A percentile compares a stretch with the other conserved stretches of the same genome.
Evolutionary conservation across 495 filamentous ascomycete genomes (phyloP).

Genomic region (Neurospora sp.): DNA sequence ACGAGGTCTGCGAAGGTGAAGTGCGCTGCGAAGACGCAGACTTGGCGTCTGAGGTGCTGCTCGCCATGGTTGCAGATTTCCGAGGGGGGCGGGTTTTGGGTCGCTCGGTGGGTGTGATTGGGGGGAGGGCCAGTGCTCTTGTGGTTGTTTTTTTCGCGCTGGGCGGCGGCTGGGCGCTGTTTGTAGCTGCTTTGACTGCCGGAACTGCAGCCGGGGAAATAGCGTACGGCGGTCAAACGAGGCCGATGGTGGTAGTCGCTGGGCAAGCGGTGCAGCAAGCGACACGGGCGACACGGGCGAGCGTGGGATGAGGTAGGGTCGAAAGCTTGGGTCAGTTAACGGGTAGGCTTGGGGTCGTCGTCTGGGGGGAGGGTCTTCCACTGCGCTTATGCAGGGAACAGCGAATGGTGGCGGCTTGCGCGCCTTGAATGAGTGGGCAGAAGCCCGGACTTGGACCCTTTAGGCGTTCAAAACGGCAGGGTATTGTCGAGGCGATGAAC

Average conservation of each 20-base stretch:
- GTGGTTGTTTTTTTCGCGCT: not conserved
- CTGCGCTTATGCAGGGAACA: slow-evolving; percentile 27
- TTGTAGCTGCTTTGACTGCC: not conserved
- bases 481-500: slow-evolving; percentile 5
- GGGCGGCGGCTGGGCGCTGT: not conserved
- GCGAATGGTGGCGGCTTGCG: slow-evolving; percentile 22
- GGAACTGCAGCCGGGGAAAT: not conserved
- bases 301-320: not conserved
- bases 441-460: slow-evolving; percentile 12
- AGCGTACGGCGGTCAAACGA: not conserved
- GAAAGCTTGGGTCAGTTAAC: not conserved
- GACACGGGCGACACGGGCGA: slow-evolving; percentile 1
- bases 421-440: slow-evolving; percentile 23
- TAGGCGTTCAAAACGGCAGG: slow-evolving; percentile 20
- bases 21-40: slow-evolving; percentile 29
- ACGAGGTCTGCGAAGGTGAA: slow-evolving; percentile 30
- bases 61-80: slow-evolving; percentile 13
- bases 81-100: not conserved
- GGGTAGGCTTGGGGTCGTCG: slow-evolving; percentile 3
- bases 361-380: slow-evolving; percentile 9
- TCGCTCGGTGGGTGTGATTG: not conserved
- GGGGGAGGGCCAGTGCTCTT: slow-evolving; percentile 3
- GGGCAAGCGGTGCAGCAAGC: not conserved
- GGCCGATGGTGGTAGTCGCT: not conserved
- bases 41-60: slow-evolving; percentile 14